These are phyloP conservation scores for Lactarius sanguifluus DNA, from an alignment of 768 basidiomycete genomes.

Conservation along the genomic window DNA sequence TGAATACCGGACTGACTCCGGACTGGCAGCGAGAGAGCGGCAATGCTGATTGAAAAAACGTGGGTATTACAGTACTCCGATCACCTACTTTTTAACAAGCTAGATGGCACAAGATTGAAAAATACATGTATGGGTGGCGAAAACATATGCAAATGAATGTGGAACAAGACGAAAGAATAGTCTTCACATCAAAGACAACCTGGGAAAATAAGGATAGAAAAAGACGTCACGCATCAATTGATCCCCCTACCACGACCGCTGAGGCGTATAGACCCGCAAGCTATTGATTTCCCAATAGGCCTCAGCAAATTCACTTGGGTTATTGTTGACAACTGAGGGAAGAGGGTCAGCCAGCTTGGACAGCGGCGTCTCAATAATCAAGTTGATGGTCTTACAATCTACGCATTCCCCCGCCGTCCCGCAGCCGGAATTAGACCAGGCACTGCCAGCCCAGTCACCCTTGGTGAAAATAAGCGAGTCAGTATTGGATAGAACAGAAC, in stretches of 20 bases:
- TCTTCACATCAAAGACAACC: background rate
- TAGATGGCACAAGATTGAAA: background rate
- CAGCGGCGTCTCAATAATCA: background rate
- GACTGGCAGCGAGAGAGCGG: too few species aligned
- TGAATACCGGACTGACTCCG: background rate
- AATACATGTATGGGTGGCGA: background rate
- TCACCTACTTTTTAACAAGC: background rate
- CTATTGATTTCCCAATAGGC: conserved; percentile 73
- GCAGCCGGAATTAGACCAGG: conserved; percentile 37
- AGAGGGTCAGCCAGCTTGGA: background rate
- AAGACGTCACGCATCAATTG: background rate
- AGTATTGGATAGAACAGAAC: conserved; percentile 11
- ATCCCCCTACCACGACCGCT: background rate
- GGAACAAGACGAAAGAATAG: background rate
- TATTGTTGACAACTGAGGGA: conserved; percentile 54
- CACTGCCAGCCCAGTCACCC: conserved; percentile 28
- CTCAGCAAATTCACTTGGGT: conserved; percentile 55
- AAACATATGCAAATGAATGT: conserved; percentile 2
- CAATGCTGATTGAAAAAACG: background rate
- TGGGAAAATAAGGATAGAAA: background rate
- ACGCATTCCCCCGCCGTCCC: conserved; percentile 39
- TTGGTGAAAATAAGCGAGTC: conserved; percentile 1
- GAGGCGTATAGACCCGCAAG: conserved; percentile 51
- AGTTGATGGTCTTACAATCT: conserved; percentile 43
- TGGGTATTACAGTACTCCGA: background rate